A percentile compares a stretch with the other conserved stretches of the same genome.
Conservation (phyloP, 2,329 filamentous ascomycete genomes). For the Huntiella bhutanensis region DNA sequence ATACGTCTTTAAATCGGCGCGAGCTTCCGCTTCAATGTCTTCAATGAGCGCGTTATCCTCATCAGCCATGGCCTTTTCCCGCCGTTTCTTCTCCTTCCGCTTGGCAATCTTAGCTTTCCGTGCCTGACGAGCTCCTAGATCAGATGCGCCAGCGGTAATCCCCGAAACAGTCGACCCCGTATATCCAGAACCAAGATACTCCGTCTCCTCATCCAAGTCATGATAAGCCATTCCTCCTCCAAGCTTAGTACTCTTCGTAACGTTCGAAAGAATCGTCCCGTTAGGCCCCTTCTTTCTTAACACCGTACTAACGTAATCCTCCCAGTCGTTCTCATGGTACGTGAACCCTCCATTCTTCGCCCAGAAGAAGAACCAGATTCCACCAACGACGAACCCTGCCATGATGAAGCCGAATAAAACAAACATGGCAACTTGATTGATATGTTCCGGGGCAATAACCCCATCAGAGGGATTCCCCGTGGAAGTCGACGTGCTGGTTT, state of each 20-base stretch:
- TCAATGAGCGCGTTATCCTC: slow-evolving; percentile 41
- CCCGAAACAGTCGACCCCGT: slow-evolving; percentile 21
- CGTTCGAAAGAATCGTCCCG: slow-evolving; percentile 66
- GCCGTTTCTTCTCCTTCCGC: slow-evolving; percentile 22
- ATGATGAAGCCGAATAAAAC: slow-evolving; percentile 73
- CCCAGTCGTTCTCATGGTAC: slow-evolving; percentile 77
- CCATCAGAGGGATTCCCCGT: slow-evolving; percentile 25
- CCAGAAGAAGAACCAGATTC: slow-evolving; percentile 98
- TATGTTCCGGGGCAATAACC: slow-evolving; percentile 32
- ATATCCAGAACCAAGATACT: slow-evolving; percentile 27
- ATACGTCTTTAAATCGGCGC: slow-evolving; percentile 60
- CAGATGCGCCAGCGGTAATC: slow-evolving; percentile 38
- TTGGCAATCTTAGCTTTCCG: slow-evolving; percentile 33
- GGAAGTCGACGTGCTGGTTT: slow-evolving; percentile 17
- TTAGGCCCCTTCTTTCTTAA: slow-evolving; percentile 75
- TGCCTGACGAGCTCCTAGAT: slow-evolving; percentile 35
- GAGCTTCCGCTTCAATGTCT: slow-evolving; percentile 41
- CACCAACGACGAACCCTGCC: slow-evolving; percentile 50
- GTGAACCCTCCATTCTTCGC: slow-evolving; percentile 89
- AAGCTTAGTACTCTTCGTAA: slow-evolving; percentile 62
- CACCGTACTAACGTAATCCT: slow-evolving; percentile 94
- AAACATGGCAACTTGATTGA: slow-evolving; percentile 56
- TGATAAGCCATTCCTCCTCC: slow-evolving; percentile 78
- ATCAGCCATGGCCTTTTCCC: slow-evolving; percentile 25
- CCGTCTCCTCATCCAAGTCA: slow-evolving; percentile 37